Evolutionary conservation across 331 rosid genomes (phyloP), one percentile per base, ranked within the genome.

Genomic region (Quercus phellos): DNA sequence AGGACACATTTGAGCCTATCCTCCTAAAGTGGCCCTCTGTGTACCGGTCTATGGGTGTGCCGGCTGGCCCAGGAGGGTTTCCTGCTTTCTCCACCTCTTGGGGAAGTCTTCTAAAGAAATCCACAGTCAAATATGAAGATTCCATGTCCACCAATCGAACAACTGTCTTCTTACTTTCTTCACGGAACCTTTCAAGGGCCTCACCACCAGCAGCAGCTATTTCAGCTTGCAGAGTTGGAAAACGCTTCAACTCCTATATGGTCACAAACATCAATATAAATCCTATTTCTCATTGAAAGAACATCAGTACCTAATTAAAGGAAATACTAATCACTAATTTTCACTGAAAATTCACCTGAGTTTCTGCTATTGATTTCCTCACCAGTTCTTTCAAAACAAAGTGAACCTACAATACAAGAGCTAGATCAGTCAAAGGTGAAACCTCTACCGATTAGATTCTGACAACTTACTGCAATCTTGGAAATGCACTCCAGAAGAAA

Each of bases 141-240:
- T 94, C 98, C 99, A 94, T 94, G 79, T 94, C 98, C 71, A 94
- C 99, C 63, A 94, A 90, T 55, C 99, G 92, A 32, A 91, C 38
- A 42, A 92, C 90, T 19, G 97, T 80, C 87, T 90, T 94, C 90
- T 87, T 92, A 78, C 99, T 53, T 21, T 94, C 96, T 14, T 78
- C 91, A 73, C 99, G 98, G 76, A 94, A 94, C 80, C 90, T 89
- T 78, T 94, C 99, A 81, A 94, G 80, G 55, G 99, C 91, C 83
- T 86, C 90, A 69, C 86, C 80, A 34, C 96, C 77, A 13, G 98
- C 98, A 51, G 86, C 89, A 50, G 97, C 97, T 74, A 94, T 84
- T 89, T 87, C 98, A 35, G 96, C 92, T 94, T 91, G 97, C 68
- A 94, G 80, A 56, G 91, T 85, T 11, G 99, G 99, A 83, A 94